Evolutionary conservation across 305 asterid species (phyloP).

Genomic region (Salvia sclarea): DNA sequence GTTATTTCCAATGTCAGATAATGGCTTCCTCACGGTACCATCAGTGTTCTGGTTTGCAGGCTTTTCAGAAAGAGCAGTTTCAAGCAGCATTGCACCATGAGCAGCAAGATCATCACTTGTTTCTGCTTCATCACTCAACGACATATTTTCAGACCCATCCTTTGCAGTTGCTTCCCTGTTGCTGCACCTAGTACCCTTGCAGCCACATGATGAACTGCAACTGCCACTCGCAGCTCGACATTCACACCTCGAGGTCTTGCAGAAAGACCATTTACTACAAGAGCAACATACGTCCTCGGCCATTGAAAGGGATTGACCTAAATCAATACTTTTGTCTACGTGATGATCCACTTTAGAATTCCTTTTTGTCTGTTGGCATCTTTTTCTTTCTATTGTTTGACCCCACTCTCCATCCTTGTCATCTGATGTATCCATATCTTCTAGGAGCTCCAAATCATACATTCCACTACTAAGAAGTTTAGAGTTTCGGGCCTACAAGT

Average conservation of each 20-base stretch:
- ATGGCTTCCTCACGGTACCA: slow-evolving; percentile 59
- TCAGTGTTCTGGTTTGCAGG: slow-evolving; percentile 42
- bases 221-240: slow-evolving; percentile 65
- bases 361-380: slow-evolving; percentile 42
- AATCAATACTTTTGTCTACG: slow-evolving; percentile 33
- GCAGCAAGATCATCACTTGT: slow-evolving; percentile 55
- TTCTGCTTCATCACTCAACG: slow-evolving; percentile 45
- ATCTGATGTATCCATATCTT: slow-evolving; percentile 91
- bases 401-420: slow-evolving; percentile 51
- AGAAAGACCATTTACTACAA: slow-evolving; percentile 67
- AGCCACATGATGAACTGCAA: slow-evolving; percentile 63
- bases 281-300: slow-evolving; percentile 56
- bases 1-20: slow-evolving; percentile 89
- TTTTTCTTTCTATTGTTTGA: slow-evolving; percentile 41
- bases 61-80: slow-evolving; percentile 75
- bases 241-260: slow-evolving; percentile 78
- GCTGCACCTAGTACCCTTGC: slow-evolving; percentile 63
- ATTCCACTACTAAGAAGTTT: slow-evolving; percentile 38
- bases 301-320: slow-evolving; percentile 17
- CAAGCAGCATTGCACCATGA: slow-evolving; percentile 84
- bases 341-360: slow-evolving; percentile 35
- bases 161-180: slow-evolving; percentile 41
- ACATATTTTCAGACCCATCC: slow-evolving; percentile 28
- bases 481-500: slow-evolving; percentile 79
- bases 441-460: slow-evolving; percentile 41